A percentile compares a stretch with the other conserved stretches of the same genome.
phyloP scores from a whole-genome alignment of 2,329 filamentous ascomycete genomes.

The Chrysoporthe puriensis region DNA sequence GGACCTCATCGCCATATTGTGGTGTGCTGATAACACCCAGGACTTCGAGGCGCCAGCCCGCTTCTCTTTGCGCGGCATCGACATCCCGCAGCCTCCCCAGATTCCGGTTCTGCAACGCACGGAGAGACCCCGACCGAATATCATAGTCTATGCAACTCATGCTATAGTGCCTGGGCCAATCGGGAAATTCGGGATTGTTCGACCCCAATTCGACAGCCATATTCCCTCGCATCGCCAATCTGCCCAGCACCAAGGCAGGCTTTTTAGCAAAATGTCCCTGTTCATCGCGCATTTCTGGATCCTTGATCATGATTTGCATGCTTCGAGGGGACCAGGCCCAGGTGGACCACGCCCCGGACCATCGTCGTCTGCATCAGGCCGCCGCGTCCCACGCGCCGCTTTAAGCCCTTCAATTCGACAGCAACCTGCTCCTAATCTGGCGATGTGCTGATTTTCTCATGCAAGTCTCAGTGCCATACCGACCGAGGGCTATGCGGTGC shows the following conservation, averaged over 20 bases:
- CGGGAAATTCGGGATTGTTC: neutral
- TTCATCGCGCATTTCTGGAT: neutral
- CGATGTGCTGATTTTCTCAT: too few species aligned
- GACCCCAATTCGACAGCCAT: conserved; percentile 1
- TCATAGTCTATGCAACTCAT: neutral
- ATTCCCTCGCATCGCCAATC: neutral
- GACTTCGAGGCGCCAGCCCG: neutral
- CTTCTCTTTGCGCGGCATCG: neutral
- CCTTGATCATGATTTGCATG: neutral
- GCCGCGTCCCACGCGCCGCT: too few species aligned
- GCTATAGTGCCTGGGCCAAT: neutral
- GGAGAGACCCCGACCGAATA: neutral
- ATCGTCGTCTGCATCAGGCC: too few species aligned
- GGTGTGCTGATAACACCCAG: neutral
- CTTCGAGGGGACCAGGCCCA: neutral
- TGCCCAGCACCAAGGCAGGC: neutral
- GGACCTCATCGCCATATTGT: neutral
- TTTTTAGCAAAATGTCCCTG: neutral
- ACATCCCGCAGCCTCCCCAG: neutral
- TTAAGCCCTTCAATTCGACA: too few species aligned
- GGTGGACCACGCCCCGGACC: too few species aligned
- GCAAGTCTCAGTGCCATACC: too few species aligned
- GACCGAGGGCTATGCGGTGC: too few species aligned
- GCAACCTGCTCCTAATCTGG: too few species aligned
- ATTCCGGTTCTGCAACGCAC: neutral